These are phyloP conservation scores for Neoarthrinium moseri DNA, from an alignment of 2,329 filamentous ascomycete genomes.

Conservation along the genomic window DNA sequence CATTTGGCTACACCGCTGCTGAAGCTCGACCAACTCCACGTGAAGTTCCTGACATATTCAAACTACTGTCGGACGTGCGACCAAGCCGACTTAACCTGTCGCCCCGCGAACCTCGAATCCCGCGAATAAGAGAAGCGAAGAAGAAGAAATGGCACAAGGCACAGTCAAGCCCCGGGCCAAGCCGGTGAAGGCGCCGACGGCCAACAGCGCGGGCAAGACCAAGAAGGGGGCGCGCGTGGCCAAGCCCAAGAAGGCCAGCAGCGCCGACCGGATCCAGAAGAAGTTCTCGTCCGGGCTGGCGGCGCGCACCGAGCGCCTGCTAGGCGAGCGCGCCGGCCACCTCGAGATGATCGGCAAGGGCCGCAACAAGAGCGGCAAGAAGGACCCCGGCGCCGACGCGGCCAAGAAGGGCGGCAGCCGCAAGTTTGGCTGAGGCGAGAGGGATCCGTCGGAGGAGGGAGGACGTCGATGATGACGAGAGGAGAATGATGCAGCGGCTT, in stretches of 20 bases:
- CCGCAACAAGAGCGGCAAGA: conserved; percentile 37
- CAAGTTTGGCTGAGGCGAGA: conserved; percentile 24
- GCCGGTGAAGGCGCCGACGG: conserved; percentile 35
- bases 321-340: conserved; percentile 59
- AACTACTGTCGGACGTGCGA: too few relatives aligned
- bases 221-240: conserved; percentile 33
- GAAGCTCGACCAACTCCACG: too few relatives aligned
- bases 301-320: conserved; percentile 54
- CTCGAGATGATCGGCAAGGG: conserved; percentile 58
- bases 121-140: background rate
- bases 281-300: conserved; percentile 56
- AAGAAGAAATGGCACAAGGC: conserved; percentile 6
- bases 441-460: too few relatives aligned
- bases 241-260: conserved; percentile 26
- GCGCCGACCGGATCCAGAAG: conserved; percentile 51
- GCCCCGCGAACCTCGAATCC: too few relatives aligned
- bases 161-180: background rate
- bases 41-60: too few relatives aligned
- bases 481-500: background rate
- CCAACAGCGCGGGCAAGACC: conserved; percentile 42
- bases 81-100: too few relatives aligned
- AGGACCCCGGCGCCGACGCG: conserved; percentile 17
- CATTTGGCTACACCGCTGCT: too few relatives aligned
- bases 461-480: background rate
- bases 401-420: conserved; percentile 17